Percentiles rank a stretch among this genome's conserved stretches.
These are phyloP conservation scores for Lachnellula subtilissima DNA, from an alignment of 2,329 filamentous ascomycete species.

Conservation along the genomic window DNA sequence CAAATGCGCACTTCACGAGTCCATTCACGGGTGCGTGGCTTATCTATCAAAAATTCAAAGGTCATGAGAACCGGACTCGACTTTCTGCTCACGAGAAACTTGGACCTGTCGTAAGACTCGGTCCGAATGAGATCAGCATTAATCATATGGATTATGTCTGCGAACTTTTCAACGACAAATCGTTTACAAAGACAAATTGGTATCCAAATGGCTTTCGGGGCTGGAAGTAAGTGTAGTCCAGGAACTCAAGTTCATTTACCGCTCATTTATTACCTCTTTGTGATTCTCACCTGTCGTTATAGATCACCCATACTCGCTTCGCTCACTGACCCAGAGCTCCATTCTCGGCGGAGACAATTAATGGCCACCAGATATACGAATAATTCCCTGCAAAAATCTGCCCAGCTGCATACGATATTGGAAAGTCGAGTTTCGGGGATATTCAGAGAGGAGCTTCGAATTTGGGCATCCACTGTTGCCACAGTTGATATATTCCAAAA, in stretches of 20 bases:
- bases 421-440: neutral
- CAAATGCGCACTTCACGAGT: conserved; percentile 61
- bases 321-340: neutral
- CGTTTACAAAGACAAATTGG: conserved; percentile 10
- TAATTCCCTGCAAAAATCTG: neutral
- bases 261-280: neutral
- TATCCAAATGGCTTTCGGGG: conserved; percentile 54
- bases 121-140: conserved; percentile 11
- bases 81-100: conserved; percentile 4
- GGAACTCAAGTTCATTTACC: conserved; percentile 30
- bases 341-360: neutral
- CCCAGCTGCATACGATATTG: neutral
- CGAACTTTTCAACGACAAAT: conserved; percentile 6
- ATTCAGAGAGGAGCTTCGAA: neutral
- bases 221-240: conserved; percentile 48
- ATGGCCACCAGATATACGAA: neutral
- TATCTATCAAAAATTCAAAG: conserved; percentile 1
- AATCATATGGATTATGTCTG: conserved; percentile 9
- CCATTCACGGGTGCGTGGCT: conserved; percentile 62
- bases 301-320: neutral
- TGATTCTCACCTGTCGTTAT: neutral
- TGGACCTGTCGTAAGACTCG: conserved; percentile 11
- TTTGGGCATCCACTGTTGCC: neutral
- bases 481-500: conserved; percentile 38
- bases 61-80: conserved; percentile 19